Percentiles rank a stretch among this genome's conserved stretches.
phyloP scores from a whole-genome alignment of 495 filamentous ascomycete genomes.

The Sordaria brevicollis region DNA sequence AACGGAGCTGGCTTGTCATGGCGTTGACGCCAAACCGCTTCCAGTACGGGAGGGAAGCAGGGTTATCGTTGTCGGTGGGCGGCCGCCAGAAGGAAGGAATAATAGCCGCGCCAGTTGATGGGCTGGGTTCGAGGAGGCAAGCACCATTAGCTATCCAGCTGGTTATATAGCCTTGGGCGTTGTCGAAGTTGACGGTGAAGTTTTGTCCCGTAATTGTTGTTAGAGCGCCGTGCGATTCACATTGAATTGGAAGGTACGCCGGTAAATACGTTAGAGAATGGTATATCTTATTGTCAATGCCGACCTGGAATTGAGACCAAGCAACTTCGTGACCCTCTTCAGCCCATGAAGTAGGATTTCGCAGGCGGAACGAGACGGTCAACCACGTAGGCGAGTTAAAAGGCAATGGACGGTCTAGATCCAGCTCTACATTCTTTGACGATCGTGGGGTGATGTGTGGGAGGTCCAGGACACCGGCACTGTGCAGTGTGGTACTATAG shows the following conservation, averaged over 20 bases:
- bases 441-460: conserved; percentile 6
- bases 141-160: conserved; percentile 19
- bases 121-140: conserved; percentile 23
- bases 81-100: conserved; percentile 30
- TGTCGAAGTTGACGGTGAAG: conserved; percentile 30
- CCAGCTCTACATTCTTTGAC: background rate
- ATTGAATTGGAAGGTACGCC: background rate
- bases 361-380: conserved; percentile 11
- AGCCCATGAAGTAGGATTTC: conserved; percentile 11
- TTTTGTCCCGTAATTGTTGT: conserved; percentile 3
- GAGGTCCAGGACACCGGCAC: conserved; percentile 8
- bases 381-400: conserved; percentile 7
- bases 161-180: conserved; percentile 26
- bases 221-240: background rate
- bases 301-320: conserved; percentile 13
- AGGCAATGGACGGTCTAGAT: background rate
- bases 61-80: conserved; percentile 52
- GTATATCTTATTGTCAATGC: background rate
- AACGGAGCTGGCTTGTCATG: conserved; percentile 32
- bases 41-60: conserved; percentile 27
- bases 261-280: background rate
- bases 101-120: conserved; percentile 25
- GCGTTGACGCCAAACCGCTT: conserved; percentile 25
- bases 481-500: conserved; percentile 2
- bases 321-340: conserved; percentile 17